Evolutionary conservation across 306 rosid genomes (phyloP), one percentile per base, ranked within the genome.

Genomic region (Medicago lupulina): DNA sequence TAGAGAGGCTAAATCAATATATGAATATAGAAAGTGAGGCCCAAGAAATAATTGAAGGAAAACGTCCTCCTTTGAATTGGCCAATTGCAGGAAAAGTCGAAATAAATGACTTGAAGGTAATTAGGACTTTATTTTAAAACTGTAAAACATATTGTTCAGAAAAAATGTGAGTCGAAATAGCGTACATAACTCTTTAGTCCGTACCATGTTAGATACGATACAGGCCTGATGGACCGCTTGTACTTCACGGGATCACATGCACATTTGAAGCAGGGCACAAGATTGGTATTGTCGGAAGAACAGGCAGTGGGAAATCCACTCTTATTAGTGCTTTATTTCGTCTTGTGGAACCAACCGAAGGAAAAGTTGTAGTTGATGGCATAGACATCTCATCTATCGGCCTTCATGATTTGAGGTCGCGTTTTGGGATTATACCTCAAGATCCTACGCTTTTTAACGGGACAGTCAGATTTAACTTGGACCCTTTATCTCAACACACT

Each of bases 1-100:
- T 90, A 4, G 98, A 90, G 80, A 87, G 96, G 81, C 66, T 93
- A 39, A 76, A 86, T 59, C 96, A 93, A 67, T 90, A 93, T 73
- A 90, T 87, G 85, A 82, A 87, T 77, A 63, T 51, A 46, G 1
- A 46, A 46, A 46, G 51, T 46, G 51, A 46, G 51, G n/a, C 51
- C 0, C 1, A 46, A 46, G 58, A 51, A 51, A 51, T 51, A 2
- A 4, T 51, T 16, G 23, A 51, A 51, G 58, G 12, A n/a, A 51
- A 51, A 16, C 58, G 12, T 16, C 58, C 58, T 51, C 58, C 58
- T 51, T 51, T 8, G 58, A 17, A 51, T 16, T 51, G 58, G 58
- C 58, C 58, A 16, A 3, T 7, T 51, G 58, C 58, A 7, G 58
- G 58, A 2, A 51, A 51, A 51, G 58, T 51, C 2, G 58, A 51